Evolutionary conservation across 1,284 basidiomycete species (phyloP).

Genomic region (Trichosporon asahii): DNA sequence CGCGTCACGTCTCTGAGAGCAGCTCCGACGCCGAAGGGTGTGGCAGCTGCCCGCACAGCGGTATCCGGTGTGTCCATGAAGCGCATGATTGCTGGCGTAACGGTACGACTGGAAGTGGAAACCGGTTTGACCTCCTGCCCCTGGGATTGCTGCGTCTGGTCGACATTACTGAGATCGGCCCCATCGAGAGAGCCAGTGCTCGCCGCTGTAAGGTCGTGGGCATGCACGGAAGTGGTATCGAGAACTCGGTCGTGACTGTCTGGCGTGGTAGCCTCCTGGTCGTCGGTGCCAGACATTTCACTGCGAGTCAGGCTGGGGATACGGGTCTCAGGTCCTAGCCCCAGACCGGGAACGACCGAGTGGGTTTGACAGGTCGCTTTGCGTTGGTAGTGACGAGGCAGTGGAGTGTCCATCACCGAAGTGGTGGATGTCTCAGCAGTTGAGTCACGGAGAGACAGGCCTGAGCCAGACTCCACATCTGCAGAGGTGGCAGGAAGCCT

Average conservation of each 20-base stretch:
- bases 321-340: slow-evolving; percentile 8
- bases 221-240: background rate
- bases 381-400: slow-evolving; percentile 9
- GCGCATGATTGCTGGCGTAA: slow-evolving; percentile 18
- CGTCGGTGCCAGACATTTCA: slow-evolving; percentile 40
- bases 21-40: slow-evolving; percentile 13
- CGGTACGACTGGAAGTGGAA: background rate
- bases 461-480: background rate
- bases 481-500: background rate
- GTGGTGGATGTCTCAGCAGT: background rate
- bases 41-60: slow-evolving; percentile 21
- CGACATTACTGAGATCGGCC: background rate
- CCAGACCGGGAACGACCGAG: background rate
- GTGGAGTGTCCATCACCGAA: slow-evolving; percentile 12
- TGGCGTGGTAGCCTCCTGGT: slow-evolving; percentile 42
- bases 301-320: slow-evolving; percentile 47
- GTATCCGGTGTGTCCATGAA: slow-evolving; percentile 25
- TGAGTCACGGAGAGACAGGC: background rate
- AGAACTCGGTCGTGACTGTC: slow-evolving; percentile 24
- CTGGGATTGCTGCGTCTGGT: background rate
- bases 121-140: background rate
- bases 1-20: slow-evolving; percentile 35
- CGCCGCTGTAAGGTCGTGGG: background rate
- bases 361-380: too few relatives aligned
- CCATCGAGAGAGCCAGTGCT: background rate